These are phyloP conservation scores for Beta corolliflora DNA, from an alignment of 179 eudicot genomes.

Conservation along the genomic window DNA sequence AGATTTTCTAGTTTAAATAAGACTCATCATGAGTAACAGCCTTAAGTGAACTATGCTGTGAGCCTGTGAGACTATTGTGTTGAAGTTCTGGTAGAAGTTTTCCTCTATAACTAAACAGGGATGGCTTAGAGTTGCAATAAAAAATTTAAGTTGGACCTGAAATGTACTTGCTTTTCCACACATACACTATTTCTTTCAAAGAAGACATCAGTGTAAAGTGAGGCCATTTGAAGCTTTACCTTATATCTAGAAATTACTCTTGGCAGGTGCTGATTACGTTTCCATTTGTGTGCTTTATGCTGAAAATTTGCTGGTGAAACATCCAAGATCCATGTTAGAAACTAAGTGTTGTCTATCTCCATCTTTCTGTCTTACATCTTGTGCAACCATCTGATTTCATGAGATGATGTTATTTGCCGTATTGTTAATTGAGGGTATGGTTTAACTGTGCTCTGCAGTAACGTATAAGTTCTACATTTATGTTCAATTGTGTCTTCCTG, in stretches of 20 bases:
- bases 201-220: background rate
- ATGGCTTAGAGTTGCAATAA: background rate
- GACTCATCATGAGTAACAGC: background rate
- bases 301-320: background rate
- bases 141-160: background rate
- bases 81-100: background rate
- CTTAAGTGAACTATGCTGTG: background rate
- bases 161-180: background rate
- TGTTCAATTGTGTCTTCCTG: constrained; percentile 2
- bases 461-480: background rate
- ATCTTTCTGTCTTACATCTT: background rate
- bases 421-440: constrained; percentile 8
- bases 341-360: background rate
- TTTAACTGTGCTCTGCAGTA: background rate
- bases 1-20: background rate
- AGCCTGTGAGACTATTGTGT: no score
- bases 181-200: no score
- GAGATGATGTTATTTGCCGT: background rate
- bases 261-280: background rate
- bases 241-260: background rate
- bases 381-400: background rate
- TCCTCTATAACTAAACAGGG: background rate
- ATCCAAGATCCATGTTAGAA: background rate
- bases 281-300: background rate
- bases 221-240: constrained; percentile 3